Base-by-base conservation (phyloP, 2,329 filamentous ascomycete species). In the Saccharata proteae region DNA sequence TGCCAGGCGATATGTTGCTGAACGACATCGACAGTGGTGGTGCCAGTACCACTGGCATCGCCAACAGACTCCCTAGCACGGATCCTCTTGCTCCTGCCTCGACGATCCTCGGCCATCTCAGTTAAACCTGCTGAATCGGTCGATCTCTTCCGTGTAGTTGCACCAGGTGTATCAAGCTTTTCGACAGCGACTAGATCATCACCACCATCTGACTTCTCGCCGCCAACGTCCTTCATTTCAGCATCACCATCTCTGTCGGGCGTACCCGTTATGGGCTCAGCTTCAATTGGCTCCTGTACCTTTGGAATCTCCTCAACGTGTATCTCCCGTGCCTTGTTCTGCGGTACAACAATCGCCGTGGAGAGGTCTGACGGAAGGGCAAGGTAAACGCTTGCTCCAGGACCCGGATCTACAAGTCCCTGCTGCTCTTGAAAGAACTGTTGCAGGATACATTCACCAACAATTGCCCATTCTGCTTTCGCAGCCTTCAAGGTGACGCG, bases 81-180 rank as follows among this genome's bases (percentile, higher is more conserved):
- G 12, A 73, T 65, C 20, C 74, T 64, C 43, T 73, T 72, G 47
- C 72, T 76, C 43, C 72, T 71, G 9, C 59, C 55, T 28, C 73
- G 62, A 13, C 65, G 63, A 29, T 67, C 67, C 38, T 77, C 72
- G 9, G 57, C 56, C 9, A 59, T 61, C 30, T 77, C 74, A 2
- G 71, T 63, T 16, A 74, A 58, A 7, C 67, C 69, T 29, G 71
- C 67, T 13, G 67, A 69, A 30, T 74, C 68, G 10, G 68, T 70
- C 3, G 72, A 76, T 35, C 74, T 60, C 48, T 78, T 78, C 13
- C 73, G 62, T 14, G 61, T 61, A 8, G 56, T 55, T 4, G 54
- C 44, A 28, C 45, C 52, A n/a, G 57, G 48, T 28, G 40, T 40
- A 31, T 59, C 62, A 5, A 29, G 16, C n/a, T 30, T 16, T 11